Conservation (phyloP, 805 yeast species). For the Jamesozyma spencerorum region DNA sequence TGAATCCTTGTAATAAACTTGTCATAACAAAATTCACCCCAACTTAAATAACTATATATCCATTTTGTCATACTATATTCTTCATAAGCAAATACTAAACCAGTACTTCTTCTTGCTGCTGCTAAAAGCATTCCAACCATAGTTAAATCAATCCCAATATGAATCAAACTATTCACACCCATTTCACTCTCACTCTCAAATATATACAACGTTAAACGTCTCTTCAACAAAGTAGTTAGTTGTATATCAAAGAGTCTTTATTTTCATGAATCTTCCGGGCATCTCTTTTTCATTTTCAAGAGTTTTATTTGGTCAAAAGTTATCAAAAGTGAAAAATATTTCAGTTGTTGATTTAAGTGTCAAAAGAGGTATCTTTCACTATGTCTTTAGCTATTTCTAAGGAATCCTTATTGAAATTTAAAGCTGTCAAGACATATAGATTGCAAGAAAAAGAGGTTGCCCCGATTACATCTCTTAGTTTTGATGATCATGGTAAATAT, state of each 20-base stretch:
- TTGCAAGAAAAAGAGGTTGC: conserved; percentile 40
- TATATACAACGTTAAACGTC: too few species aligned
- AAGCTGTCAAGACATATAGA: conserved; percentile 42
- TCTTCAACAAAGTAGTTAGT: too few species aligned
- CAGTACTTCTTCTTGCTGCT: conserved; percentile 77
- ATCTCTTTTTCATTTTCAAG: too few species aligned
- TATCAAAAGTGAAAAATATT: neutral
- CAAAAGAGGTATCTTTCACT: too few species aligned
- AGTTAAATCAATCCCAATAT: conserved; percentile 68
- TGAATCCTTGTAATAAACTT: conserved; percentile 37
- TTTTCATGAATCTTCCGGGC: too few species aligned
- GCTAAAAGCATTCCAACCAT: conserved; percentile 75
- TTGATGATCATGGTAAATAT: conserved; percentile 75
- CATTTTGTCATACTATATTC: conserved; percentile 35
- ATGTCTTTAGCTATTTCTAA: conserved; percentile 21
- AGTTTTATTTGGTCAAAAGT: too few species aligned
- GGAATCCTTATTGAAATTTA: conserved; percentile 24
- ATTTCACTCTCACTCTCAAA: conserved; percentile 2
- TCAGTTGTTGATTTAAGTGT: too few species aligned
- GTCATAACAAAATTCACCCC: conserved; percentile 57
- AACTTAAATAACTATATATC: conserved; percentile 42
- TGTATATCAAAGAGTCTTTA: too few species aligned
- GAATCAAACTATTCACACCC: conserved; percentile 33
- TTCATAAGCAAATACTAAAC: conserved; percentile 40
- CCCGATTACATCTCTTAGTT: conserved; percentile 61